Percentiles rank a stretch among this genome's conserved stretches.
These are phyloP conservation scores for Calophaca sinica DNA, from an alignment of 306 rosid species.

Conservation along the genomic window DNA sequence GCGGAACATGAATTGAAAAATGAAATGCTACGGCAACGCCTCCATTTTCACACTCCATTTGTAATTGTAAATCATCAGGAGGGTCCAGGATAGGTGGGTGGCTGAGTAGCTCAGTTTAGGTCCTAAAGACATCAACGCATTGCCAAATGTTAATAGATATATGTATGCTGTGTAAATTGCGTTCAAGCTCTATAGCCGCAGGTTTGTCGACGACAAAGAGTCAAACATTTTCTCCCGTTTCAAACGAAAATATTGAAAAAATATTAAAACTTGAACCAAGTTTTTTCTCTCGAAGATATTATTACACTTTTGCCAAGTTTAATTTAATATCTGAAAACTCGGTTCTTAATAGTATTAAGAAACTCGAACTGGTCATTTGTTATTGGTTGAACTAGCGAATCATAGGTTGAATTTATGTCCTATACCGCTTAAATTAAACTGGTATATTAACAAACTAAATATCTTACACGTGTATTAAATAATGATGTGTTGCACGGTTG, in stretches of 20 bases:
- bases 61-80: constrained; percentile 33
- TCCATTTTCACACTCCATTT: constrained; percentile 33
- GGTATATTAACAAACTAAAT: too few species aligned
- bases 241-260: neutral
- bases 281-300: too few species aligned
- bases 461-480: too few species aligned
- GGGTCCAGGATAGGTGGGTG: constrained; percentile 14
- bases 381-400: too few species aligned
- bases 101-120: constrained; percentile 10
- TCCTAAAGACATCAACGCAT: constrained; percentile 47
- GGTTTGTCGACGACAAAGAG: neutral
- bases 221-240: neutral
- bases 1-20: constrained; percentile 4
- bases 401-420: too few species aligned
- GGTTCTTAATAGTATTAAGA: neutral
- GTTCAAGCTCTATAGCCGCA: constrained; percentile 10
- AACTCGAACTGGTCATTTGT: too few species aligned
- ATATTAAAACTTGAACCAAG: neutral
- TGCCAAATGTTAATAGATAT: constrained; percentile 66
- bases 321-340: neutral
- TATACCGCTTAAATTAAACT: too few species aligned
- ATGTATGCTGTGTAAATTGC: constrained; percentile 43
- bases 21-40: constrained; percentile 21
- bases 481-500: too few species aligned
- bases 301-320: neutral